A percentile compares a stretch with the other conserved stretches of the same genome.
Evolutionary conservation across 768 basidiomycete species (phyloP).

Genomic region (Amanita muscaria): DNA sequence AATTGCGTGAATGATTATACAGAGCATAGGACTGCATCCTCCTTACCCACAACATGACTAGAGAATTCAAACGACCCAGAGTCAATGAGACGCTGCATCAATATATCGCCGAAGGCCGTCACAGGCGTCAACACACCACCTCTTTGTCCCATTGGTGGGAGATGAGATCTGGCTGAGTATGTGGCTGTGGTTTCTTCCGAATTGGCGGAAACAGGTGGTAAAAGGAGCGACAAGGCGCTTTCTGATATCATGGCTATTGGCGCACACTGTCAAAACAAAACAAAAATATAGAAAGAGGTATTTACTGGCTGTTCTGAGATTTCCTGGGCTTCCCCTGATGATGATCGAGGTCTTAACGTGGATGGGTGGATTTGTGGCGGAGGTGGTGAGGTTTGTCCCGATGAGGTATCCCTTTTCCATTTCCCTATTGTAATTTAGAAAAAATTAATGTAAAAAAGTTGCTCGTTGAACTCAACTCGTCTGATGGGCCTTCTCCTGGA

Average conservation of each 20-base stretch:
- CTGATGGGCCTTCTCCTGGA: slow-evolving; percentile 55
- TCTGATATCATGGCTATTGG: slow-evolving; percentile 68
- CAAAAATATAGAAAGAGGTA: slow-evolving; percentile 4
- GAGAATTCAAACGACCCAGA: slow-evolving; percentile 47
- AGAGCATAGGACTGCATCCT: too few species aligned
- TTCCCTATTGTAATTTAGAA: slow-evolving; percentile 27
- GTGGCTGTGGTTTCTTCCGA: slow-evolving; percentile 10
- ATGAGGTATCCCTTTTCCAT: slow-evolving; percentile 52
- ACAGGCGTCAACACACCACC: slow-evolving; percentile 84
- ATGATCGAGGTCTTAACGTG: slow-evolving; percentile 53
- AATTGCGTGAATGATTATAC: too few species aligned
- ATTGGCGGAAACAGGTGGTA: slow-evolving; percentile 29
- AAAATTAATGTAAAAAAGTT: background rate
- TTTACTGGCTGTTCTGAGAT: slow-evolving; percentile 48
- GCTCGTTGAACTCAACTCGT: slow-evolving; percentile 36
- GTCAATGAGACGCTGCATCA: slow-evolving; percentile 57
- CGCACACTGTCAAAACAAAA: slow-evolving; percentile 7
- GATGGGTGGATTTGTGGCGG: slow-evolving; percentile 36
- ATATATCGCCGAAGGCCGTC: slow-evolving; percentile 69
- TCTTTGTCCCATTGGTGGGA: slow-evolving; percentile 46
- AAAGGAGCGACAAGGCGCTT: slow-evolving; percentile 61
- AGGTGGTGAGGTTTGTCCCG: slow-evolving; percentile 64
- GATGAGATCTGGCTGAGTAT: slow-evolving; percentile 28
- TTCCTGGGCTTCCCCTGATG: slow-evolving; percentile 73
- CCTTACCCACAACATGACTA: slow-evolving; percentile 3